A percentile compares a stretch with the other conserved stretches of the same genome.
Evolutionary conservation across 139 green algal genomes (phyloP).

Genomic region (Desmodesmus armatus): DNA sequence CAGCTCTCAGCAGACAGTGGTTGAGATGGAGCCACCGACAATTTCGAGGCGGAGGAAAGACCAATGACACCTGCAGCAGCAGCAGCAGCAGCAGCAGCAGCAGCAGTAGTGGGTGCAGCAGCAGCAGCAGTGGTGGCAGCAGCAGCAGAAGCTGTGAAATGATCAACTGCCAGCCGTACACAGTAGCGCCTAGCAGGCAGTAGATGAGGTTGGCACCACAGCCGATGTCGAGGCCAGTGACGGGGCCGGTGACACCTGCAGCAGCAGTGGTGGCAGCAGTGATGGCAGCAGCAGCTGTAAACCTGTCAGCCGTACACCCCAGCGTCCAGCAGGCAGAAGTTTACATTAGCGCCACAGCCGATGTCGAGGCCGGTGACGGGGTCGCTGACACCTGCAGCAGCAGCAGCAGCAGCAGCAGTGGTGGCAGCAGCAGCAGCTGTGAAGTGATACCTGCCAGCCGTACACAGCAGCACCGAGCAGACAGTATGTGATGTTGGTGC

Average conservation of each 20-base stretch:
- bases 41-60: no score
- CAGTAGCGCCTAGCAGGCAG: conserved; percentile 86
- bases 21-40: no score
- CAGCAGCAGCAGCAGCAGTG: background rate
- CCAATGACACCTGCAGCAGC: conserved; percentile 20
- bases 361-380: background rate
- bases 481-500: background rate
- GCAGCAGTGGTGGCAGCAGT: background rate
- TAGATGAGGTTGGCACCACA: conserved; percentile 96
- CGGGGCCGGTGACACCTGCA: background rate
- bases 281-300: background rate
- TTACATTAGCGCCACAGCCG: conserved; percentile 52
- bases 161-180: conserved; percentile 85
- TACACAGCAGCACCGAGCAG: conserved; percentile 31
- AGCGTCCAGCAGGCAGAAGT: background rate
- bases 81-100: background rate
- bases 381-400: background rate
- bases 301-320: no score
- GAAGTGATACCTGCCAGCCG: no score
- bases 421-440: background rate
- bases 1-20: no score
- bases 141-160: no score
- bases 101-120: no score
- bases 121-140: no score
- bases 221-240: conserved; percentile 94